A percentile compares a stretch with the other conserved stretches of the same genome.
Evolutionary conservation across 2,329 filamentous ascomycete genomes (phyloP).

Genomic region (Epichloe gansuensis): DNA sequence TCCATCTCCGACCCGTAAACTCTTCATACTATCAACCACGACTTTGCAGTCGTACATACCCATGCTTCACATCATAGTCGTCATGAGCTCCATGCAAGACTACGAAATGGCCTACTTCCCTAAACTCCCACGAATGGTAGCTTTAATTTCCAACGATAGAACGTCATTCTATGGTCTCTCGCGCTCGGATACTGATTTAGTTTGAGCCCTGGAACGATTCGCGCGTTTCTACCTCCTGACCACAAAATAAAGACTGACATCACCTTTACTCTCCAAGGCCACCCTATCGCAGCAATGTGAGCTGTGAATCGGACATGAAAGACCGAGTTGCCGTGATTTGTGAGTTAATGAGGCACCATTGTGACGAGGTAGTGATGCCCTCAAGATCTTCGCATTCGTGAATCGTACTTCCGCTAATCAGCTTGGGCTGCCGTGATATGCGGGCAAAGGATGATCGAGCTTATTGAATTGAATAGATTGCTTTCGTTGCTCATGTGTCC

Average conservation of each 20-base stretch:
- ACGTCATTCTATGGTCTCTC: background rate
- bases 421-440: background rate
- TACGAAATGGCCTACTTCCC: background rate
- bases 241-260: background rate
- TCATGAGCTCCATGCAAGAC: background rate
- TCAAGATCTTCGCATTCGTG: background rate
- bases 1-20: background rate
- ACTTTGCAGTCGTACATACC: background rate
- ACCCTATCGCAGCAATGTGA: background rate
- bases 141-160: background rate
- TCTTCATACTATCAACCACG: background rate
- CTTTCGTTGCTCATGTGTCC: slow-evolving; percentile 2
- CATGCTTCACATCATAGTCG: background rate
- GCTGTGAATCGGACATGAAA: background rate
- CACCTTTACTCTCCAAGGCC: background rate
- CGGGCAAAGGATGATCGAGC: background rate
- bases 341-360: background rate
- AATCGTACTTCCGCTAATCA: background rate
- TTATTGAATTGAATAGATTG: background rate
- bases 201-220: too few species aligned
- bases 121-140: background rate
- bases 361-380: background rate
- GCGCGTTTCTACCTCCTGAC: background rate
- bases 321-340: background rate
- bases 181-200: background rate